A percentile compares a stretch with the other conserved stretches of the same genome.
Conservation (phyloP, 495 filamentous ascomycete genomes). For the Lophiotrema nucula region DNA sequence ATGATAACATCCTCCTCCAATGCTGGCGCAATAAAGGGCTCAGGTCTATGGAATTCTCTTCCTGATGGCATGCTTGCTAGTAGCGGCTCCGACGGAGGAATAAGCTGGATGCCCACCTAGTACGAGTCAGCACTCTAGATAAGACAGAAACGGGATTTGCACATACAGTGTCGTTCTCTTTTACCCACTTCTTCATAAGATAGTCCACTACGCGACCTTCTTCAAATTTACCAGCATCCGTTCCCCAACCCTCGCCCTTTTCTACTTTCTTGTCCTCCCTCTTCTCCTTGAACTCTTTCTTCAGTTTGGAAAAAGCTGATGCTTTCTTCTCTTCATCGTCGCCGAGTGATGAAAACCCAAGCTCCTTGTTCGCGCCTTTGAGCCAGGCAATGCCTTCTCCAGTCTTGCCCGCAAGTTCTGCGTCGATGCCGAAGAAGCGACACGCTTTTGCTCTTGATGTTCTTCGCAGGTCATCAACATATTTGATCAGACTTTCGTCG, state of each 20-base stretch:
- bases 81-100: slow-evolving; percentile 68
- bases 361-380: slow-evolving; percentile 63
- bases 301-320: slow-evolving; percentile 61
- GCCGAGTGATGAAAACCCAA: slow-evolving; percentile 53
- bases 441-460: slow-evolving; percentile 79
- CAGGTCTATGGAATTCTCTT: slow-evolving; percentile 70
- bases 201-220: slow-evolving; percentile 83
- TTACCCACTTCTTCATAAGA: slow-evolving; percentile 85
- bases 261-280: slow-evolving; percentile 68
- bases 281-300: slow-evolving; percentile 68
- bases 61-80: slow-evolving; percentile 79
- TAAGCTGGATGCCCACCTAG: slow-evolving; percentile 75
- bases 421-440: slow-evolving; percentile 85
- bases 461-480: slow-evolving; percentile 68
- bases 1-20: slow-evolving; percentile 39
- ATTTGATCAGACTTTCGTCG: slow-evolving; percentile 64
- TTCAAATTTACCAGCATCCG: slow-evolving; percentile 79
- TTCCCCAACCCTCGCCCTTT: slow-evolving; percentile 67
- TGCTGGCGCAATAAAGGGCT: slow-evolving; percentile 33
- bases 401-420: slow-evolving; percentile 74
- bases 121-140: slow-evolving; percentile 8
- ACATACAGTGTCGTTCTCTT: slow-evolving; percentile 88
- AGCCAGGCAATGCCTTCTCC: slow-evolving; percentile 86
- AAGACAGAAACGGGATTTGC: slow-evolving; percentile 2
- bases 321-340: slow-evolving; percentile 47